These are phyloP conservation scores for Xanthoparmelia taractica DNA, from an alignment of 495 filamentous ascomycete genomes.

Conservation along the genomic window DNA sequence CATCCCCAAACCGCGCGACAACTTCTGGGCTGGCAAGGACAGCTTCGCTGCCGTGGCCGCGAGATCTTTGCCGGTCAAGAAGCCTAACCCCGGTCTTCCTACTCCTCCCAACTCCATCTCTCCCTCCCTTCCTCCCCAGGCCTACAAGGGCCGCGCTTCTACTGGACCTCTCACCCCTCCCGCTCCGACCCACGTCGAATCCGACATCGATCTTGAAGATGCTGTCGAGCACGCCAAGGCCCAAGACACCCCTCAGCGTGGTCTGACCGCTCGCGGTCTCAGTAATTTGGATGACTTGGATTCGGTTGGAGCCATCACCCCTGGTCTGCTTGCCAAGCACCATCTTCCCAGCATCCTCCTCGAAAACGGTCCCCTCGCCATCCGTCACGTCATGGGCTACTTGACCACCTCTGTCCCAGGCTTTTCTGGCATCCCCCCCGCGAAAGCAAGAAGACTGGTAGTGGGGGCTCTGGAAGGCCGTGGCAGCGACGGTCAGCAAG, in stretches of 20 bases:
- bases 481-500: constrained; percentile 55
- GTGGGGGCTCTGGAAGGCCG: constrained; percentile 76
- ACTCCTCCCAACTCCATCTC: constrained; percentile 97
- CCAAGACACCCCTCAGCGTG: constrained; percentile 35
- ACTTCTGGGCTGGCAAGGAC: constrained; percentile 45
- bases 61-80: constrained; percentile 49
- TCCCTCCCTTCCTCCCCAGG: constrained; percentile 75
- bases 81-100: constrained; percentile 57
- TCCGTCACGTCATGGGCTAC: constrained; percentile 89
- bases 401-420: constrained; percentile 89
- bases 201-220: constrained; percentile 80
- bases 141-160: constrained; percentile 45
- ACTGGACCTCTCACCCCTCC: constrained; percentile 43
- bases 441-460: constrained; percentile 83
- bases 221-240: constrained; percentile 46
- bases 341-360: constrained; percentile 89
- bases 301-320: constrained; percentile 72
- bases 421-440: constrained; percentile 82
- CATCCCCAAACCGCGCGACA: constrained; percentile 57
- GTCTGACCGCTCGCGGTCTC: constrained; percentile 34
- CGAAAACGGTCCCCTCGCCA: constrained; percentile 80
- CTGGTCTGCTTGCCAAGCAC: constrained; percentile 78
- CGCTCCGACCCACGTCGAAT: constrained; percentile 63
- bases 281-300: constrained; percentile 50
- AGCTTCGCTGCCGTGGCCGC: constrained; percentile 55